Base-by-base conservation (phyloP, 2,329 filamentous ascomycete species). In the Aspergillus sclerotialis region DNA sequence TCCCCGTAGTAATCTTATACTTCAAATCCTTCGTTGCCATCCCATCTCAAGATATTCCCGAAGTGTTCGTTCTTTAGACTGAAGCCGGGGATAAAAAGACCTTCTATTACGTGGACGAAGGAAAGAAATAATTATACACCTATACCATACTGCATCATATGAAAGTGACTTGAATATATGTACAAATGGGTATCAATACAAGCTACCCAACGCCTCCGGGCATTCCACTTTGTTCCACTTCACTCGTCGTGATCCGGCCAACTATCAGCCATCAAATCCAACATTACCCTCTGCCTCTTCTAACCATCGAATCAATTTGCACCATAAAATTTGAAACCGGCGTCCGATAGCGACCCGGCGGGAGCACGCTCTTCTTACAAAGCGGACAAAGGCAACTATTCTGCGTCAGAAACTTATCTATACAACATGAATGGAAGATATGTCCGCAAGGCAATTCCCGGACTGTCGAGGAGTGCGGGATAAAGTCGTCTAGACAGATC, bases 401-500 rank as follows among this genome's bases (percentile, higher is more conserved):
- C 36, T 79, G 72, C 28, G 74, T 71, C 9, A 96, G 69, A 50
- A 92, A 94, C 14, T 80, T 75, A 53, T 96, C 89, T 44, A 96
- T 89, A 53, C 92, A 98, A 44, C 84, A 82, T 0, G 85, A 82
- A 46, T 98, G 90, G 60, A 89, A 98, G 37, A 96, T 90, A 56
- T 98, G 92, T 1, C 83, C 80, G 49, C 92, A 98, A 0, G 86
- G 79, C 3, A 96, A 69, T 60, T 95, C 84, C 36, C 88, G 82
- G 36, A 96, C 89, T 13, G 79, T 75, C 0, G 84, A 83, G 12
- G 71, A 64, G 24, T 76, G 74, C 11, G 78, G 73, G 18, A 82
- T 72, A 52, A 86, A 96, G 39, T 85, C 78, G 35, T 87, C 84
- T 1, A 94, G 72, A 54, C 92, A 98, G 34, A 96, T 94, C n/a